phyloP scores from a whole-genome alignment of 2,329 filamentous ascomycete genomes.

The Aspergillus uvarum region DNA sequence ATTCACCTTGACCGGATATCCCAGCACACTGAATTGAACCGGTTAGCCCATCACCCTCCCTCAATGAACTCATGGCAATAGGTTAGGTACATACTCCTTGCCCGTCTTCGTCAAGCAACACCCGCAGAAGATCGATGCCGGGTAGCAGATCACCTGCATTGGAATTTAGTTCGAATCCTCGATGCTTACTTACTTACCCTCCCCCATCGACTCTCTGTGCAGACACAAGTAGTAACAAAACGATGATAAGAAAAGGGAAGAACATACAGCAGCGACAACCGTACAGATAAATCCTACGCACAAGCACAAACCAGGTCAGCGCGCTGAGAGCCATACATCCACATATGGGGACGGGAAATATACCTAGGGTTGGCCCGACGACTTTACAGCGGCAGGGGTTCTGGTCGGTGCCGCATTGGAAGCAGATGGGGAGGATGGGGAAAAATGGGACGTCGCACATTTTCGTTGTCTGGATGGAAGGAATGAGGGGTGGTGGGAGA shows the following conservation, averaged over 20 bases:
- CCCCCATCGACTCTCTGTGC: no score
- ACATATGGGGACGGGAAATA: conserved; percentile 12
- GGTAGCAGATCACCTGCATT: conserved; percentile 54
- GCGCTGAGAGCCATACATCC: no score
- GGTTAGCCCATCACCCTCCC: neutral
- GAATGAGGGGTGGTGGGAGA: neutral
- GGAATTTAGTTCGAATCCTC: no score
- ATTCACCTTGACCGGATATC: conserved; percentile 53
- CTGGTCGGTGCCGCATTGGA: conserved; percentile 57
- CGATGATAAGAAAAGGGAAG: conserved; percentile 9
- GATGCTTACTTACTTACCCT: neutral
- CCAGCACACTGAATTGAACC: conserved; percentile 47
- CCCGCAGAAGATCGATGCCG: conserved; percentile 56
- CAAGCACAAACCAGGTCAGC: neutral
- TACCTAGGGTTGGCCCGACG: conserved; percentile 55
- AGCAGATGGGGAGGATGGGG: conserved; percentile 53
- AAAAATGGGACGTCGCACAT: conserved; percentile 45
- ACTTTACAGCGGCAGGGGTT: conserved; percentile 60
- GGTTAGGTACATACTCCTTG: conserved; percentile 47
- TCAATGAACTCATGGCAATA: neutral
- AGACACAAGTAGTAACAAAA: no score
- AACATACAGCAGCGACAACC: conserved; percentile 52
- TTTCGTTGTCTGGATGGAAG: neutral
- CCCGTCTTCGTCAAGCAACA: conserved; percentile 56
- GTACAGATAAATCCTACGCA: conserved; percentile 45